Percentiles rank a stretch among this genome's conserved stretches.
phyloP scores from a whole-genome alignment of 345 rosid species.

The Balakata baccata region DNA sequence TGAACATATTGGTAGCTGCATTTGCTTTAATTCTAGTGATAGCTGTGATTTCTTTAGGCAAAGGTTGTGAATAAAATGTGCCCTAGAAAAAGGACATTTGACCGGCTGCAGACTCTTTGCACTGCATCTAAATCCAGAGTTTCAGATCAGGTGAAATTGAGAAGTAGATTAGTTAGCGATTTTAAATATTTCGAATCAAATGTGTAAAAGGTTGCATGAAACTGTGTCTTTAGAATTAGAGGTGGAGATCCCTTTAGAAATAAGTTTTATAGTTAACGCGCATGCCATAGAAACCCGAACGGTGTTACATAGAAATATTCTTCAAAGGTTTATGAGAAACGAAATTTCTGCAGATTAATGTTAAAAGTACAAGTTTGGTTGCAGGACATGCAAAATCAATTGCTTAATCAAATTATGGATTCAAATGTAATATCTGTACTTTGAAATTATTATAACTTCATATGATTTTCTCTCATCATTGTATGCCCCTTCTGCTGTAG shows the following conservation, averaged over 20 bases:
- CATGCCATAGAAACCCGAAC: not conserved
- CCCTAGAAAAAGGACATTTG: not conserved
- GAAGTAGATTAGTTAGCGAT: not conserved
- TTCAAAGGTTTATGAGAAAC: not conserved
- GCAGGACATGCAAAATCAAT: not conserved
- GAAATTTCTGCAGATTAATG: not conserved
- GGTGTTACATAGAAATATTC: not conserved
- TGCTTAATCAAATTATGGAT: not conserved
- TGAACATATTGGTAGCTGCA: not conserved
- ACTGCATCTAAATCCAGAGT: not conserved
- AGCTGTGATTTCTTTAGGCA: not conserved
- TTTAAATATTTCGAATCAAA: not conserved
- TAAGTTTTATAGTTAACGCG: not conserved
- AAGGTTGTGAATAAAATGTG: not conserved
- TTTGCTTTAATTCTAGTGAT: not conserved
- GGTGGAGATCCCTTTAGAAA: not conserved
- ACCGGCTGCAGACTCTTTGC: not conserved
- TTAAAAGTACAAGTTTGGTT: no score
- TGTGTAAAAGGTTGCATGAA: not conserved
- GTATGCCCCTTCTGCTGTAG: not conserved
- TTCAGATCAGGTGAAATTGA: not conserved
- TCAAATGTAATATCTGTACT: not conserved
- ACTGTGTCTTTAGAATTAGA: not conserved
- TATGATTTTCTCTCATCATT: not conserved
- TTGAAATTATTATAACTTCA: not conserved